These are phyloP conservation scores for Neocatenulostroma microsporum DNA, from an alignment of 2,329 filamentous ascomycete species.

Conservation along the genomic window DNA sequence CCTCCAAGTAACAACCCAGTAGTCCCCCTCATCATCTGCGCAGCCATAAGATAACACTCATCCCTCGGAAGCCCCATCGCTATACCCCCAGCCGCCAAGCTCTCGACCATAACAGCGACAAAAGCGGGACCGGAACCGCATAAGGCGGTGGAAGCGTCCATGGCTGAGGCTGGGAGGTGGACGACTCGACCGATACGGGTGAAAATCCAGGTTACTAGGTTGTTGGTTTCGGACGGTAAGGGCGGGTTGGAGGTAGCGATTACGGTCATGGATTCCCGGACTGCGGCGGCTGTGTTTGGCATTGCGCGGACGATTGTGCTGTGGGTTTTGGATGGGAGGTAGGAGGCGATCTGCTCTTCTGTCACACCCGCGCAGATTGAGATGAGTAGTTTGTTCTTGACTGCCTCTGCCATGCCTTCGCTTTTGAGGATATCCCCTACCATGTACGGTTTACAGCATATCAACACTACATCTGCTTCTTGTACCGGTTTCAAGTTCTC, in stretches of 20 bases:
- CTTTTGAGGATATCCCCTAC: conserved; percentile 60
- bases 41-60: conserved; percentile 69
- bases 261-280: conserved; percentile 73
- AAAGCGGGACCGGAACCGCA: conserved; percentile 70
- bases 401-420: conserved; percentile 61
- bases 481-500: conserved; percentile 62
- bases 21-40: conserved; percentile 69
- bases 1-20: conserved; percentile 54
- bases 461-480: conserved; percentile 63
- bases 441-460: conserved; percentile 75
- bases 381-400: conserved; percentile 72
- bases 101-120: conserved; percentile 67
- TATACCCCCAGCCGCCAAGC: conserved; percentile 67
- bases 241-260: conserved; percentile 58
- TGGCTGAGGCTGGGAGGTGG: conserved; percentile 56
- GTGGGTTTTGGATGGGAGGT: conserved; percentile 39
- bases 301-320: conserved; percentile 69
- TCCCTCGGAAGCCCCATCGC: conserved; percentile 68
- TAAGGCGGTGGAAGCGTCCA: conserved; percentile 67
- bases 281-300: conserved; percentile 74
- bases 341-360: conserved; percentile 50
- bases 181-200: conserved; percentile 63
- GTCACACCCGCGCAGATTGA: conserved; percentile 73
- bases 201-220: conserved; percentile 69
- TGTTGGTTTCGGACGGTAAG: conserved; percentile 46